Base-by-base conservation (phyloP, 1,284 basidiomycete species). In the Rhodotorula sp. region DNA sequence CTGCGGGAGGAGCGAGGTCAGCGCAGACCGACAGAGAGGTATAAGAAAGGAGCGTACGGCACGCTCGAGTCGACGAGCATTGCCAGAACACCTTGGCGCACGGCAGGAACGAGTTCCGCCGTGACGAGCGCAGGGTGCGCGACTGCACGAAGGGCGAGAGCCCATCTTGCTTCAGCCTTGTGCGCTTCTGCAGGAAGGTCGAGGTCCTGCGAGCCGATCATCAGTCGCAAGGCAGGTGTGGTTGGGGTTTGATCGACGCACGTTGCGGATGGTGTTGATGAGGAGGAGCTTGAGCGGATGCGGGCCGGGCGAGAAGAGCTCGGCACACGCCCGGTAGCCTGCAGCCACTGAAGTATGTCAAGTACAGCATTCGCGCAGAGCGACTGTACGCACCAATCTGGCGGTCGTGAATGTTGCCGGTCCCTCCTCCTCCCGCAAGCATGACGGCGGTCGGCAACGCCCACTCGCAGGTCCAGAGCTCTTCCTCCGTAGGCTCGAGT, bases 271-370 rank as follows among this genome's bases (percentile, higher is more conserved):
- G 16, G 72, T 71, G 49, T 74, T 74, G 68, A 71, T 61, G 17
- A 74, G 56, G 10, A 74, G 48, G 13, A 74, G 59, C 52, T 74
- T 74, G 61, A 74, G 67, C 1, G 61, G 23, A 52, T 74, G 66
- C 17, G 54, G 50, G 0, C 25, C 17, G 8, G 10, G 25, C 5
- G 68, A 41, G 55, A 74, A 74, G 16, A 74, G 45, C 55, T 74
- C 67, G 56, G 58, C 54, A 52, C 70, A 74, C 1, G 64, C 70
- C 42, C 67, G 55, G 46, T 69, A 74, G 16, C 73, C 72, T 73
- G 49, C 21, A 45, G 4, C n/a, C 10, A 27, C 2, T 23, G 12
- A 0, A 48, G 3, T 0, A 10, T 4, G 41, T 65, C 23, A 58
- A 7, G 34, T 10, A 25, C 27, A 17, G 25, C 16, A 9, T 52